A percentile compares a stretch with the other conserved stretches of the same genome.
phyloP scores from a whole-genome alignment of 2,329 filamentous ascomycete species.

The Cadophora sp. region DNA sequence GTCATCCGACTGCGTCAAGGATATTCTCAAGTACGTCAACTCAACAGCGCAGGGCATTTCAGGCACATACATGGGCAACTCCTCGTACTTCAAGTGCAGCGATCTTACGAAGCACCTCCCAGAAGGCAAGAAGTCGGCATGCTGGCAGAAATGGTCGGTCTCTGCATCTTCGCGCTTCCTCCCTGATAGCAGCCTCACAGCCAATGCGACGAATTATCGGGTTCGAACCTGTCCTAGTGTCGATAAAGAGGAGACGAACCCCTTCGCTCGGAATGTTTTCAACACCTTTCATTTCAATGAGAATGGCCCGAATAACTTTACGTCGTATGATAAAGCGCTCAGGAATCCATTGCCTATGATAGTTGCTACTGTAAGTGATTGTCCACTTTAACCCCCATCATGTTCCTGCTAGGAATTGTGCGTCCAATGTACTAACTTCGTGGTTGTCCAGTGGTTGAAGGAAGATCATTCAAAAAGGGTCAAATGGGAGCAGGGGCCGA shows the following conservation, averaged over 20 bases:
- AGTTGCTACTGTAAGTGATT: not conserved
- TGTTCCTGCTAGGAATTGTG: too few species aligned
- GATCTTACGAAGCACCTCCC: too few species aligned
- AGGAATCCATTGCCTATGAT: conserved; percentile 5
- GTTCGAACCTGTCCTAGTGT: not conserved
- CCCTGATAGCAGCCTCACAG: not conserved
- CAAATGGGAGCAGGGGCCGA: not conserved
- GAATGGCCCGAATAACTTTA: not conserved
- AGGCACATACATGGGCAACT: too few species aligned
- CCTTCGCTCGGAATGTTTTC: not conserved
- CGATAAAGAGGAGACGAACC: not conserved
- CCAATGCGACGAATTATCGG: not conserved
- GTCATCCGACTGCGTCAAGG: too few species aligned
- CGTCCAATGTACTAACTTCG: not conserved
- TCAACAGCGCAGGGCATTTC: too few species aligned
- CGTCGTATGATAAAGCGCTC: not conserved
- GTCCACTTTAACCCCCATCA: not conserved
- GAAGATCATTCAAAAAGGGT: not conserved
- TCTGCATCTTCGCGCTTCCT: not conserved
- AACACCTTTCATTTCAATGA: not conserved
- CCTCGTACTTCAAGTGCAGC: too few species aligned
- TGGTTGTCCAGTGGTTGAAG: not conserved
- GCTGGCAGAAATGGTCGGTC: not conserved
- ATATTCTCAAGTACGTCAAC: too few species aligned
- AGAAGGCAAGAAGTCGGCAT: too few species aligned